Percentiles rank a stretch among this genome's conserved stretches.
Evolutionary conservation across 1,139 yeast genomes (phyloP).

Genomic region (Saccharomyces hybrid): DNA sequence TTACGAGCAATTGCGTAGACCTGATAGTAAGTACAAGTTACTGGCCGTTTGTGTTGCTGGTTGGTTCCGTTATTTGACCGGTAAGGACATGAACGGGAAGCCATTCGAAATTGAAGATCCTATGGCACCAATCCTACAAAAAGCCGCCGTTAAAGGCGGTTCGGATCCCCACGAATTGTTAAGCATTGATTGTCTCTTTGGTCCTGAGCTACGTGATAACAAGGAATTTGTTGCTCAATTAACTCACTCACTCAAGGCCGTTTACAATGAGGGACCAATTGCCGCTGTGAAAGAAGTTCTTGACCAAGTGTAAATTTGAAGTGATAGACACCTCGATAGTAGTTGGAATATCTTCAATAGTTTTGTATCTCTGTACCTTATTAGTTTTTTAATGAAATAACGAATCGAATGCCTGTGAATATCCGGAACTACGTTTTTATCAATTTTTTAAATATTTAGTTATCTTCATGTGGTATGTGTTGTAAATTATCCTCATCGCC

Average conservation of each 20-base stretch:
- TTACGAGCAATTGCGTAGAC: not conserved
- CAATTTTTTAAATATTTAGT: too few species aligned
- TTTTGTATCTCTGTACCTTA: not conserved
- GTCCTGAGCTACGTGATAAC: constrained; percentile 26
- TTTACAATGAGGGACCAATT: constrained; percentile 16
- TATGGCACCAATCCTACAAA: constrained; percentile 10
- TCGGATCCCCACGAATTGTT: constrained; percentile 8
- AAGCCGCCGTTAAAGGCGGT: constrained; percentile 10
- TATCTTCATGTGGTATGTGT: too few species aligned
- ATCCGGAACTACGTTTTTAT: too few species aligned
- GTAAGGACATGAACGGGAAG: constrained; percentile 14
- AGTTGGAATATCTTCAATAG: not conserved
- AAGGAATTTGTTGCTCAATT: constrained; percentile 23
- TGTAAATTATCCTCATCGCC: too few species aligned
- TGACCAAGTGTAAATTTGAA: constrained; percentile 17
- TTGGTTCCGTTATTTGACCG: constrained; percentile 9
- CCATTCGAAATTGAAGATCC: constrained; percentile 26
- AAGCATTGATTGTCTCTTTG: constrained; percentile 5
- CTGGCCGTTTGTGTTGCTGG: constrained; percentile 6
- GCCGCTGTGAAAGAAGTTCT: constrained; percentile 4
- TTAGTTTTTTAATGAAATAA: too few species aligned
- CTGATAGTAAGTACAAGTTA: not conserved
- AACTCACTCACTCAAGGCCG: constrained; percentile 12
- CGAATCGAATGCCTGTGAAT: too few species aligned
- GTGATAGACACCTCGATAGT: too few species aligned